These are phyloP conservation scores for Mortierella sp. DNA, from an alignment of 371 early-diverging fungal genomes.

Conservation along the genomic window DNA sequence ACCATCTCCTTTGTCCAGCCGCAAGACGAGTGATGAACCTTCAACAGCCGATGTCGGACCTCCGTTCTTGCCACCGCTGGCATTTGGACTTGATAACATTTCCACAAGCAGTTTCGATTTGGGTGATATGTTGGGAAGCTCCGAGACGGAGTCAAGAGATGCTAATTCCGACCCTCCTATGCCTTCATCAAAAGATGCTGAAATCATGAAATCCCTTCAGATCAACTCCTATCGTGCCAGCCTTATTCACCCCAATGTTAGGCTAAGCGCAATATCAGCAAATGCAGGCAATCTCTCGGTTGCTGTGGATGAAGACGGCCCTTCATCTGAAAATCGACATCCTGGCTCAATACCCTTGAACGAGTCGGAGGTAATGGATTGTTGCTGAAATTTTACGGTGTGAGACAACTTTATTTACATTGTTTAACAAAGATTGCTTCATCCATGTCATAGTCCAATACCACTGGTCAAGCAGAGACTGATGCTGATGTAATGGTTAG, in stretches of 20 bases:
- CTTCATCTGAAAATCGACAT: background rate
- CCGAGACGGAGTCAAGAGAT: background rate
- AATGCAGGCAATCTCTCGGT: background rate
- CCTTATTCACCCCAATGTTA: background rate
- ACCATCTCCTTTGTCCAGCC: background rate
- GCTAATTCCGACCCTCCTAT: background rate
- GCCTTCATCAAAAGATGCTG: constrained; percentile 9
- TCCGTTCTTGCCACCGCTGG: constrained; percentile 44
- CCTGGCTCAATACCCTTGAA: constrained; percentile 6
- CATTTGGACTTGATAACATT: constrained; percentile 38
- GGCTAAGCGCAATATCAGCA: background rate
- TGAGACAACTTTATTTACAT: background rate
- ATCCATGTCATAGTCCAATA: constrained; percentile 12
- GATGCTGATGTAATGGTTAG: constrained; percentile 16
- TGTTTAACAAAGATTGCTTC: background rate
- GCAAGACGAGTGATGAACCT: constrained; percentile 12
- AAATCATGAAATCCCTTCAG: constrained; percentile 7
- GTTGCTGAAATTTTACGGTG: background rate
- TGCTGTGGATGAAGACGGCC: background rate
- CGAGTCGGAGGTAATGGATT: constrained; percentile 10
- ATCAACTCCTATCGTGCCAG: constrained; percentile 10
- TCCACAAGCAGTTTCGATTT: constrained; percentile 36
- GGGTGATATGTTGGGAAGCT: constrained; percentile 25
- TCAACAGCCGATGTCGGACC: constrained; percentile 29
- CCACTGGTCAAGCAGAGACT: background rate